phyloP scores from a whole-genome alignment of 208 protist genomes.

The Trypanosoma avium region DNA sequence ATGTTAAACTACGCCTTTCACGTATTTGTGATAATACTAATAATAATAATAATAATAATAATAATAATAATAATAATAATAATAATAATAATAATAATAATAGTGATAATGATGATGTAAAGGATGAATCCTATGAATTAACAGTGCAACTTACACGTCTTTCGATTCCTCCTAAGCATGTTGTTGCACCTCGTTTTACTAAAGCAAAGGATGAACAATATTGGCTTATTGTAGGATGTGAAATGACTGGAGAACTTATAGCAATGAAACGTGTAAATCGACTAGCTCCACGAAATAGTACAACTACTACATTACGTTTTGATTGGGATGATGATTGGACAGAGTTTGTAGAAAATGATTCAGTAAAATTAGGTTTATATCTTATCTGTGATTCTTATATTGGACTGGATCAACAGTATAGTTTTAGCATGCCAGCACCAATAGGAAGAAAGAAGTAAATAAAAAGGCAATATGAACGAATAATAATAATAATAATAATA shows the following conservation, averaged over 20 bases:
- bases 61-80: conserved; percentile 4
- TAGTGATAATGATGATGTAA: conserved; percentile 22
- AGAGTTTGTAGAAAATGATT: conserved; percentile 27
- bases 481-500: neutral
- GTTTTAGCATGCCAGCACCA: conserved; percentile 58
- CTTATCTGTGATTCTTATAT: conserved; percentile 92
- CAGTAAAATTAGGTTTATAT: conserved; percentile 69
- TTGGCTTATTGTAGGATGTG: conserved; percentile 88
- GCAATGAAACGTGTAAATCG: conserved; percentile 91
- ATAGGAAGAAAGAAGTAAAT: neutral
- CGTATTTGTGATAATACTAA: neutral
- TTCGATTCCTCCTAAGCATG: conserved; percentile 45
- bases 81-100: conserved; percentile 13
- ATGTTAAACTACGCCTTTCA: conserved; percentile 61
- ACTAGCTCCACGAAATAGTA: conserved; percentile 34
- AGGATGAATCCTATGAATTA: conserved; percentile 48
- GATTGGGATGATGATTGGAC: conserved; percentile 90
- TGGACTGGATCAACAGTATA: conserved; percentile 90
- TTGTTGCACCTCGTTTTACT: conserved; percentile 84
- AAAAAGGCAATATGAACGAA: neutral
- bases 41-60: conserved; percentile 17
- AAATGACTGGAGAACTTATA: conserved; percentile 86
- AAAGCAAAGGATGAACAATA: conserved; percentile 93
- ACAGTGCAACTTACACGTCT: conserved; percentile 66
- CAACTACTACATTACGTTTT: conserved; percentile 60